Evolutionary conservation across 257 asterid species (phyloP), one percentile per base, ranked within the genome.

Genomic region (Fraxinus quadrangulata): DNA sequence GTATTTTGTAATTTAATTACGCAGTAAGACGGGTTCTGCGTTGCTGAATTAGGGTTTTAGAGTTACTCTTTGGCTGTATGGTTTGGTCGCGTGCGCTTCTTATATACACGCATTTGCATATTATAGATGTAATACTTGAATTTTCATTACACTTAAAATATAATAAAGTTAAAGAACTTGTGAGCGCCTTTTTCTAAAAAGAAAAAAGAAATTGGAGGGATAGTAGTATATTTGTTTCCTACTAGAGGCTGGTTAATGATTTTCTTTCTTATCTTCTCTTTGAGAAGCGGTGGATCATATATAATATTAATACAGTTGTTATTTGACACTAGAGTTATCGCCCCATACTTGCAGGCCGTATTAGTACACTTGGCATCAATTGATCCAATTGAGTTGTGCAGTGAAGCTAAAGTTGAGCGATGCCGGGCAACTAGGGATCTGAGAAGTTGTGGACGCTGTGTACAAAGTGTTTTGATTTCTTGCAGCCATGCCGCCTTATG

Each of bases 361-460:
- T 77, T 94, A 85, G 40, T 79, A 66, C 92, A 87, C 72, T 81
- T 93, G 88, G 97, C 99, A 28, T 88, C 94, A 54, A 86, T 91
- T 77, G 97, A 96, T 83, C 97, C 97, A 23, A 79, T 89, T 39
- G 95, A 96, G 74, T 85, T 96, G 74, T 92, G 97, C 79, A 87
- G 86, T 78, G 99, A 93, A 84, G 99, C 99, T 77, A 96, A 96
- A 89, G 84, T 93, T 54, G 98, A 96, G 89, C 88, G 84, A 67
- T 96, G 99, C 78, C 85, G 98, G 78, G 98, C 99, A 19, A 87
- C 97, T 70, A 95, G 99, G 85, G 99, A 95, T 86, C 85, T 93
- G 87, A 88, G 97, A 78, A 88, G 96, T 84, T 95, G 99, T 54
- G 96, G 98, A 28, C 91, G 97, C 71, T 79, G 75, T 73, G 97